These are phyloP conservation scores for Phytophthora podocarpi DNA, from an alignment of 352 stramenopile species.

Conservation along the genomic window DNA sequence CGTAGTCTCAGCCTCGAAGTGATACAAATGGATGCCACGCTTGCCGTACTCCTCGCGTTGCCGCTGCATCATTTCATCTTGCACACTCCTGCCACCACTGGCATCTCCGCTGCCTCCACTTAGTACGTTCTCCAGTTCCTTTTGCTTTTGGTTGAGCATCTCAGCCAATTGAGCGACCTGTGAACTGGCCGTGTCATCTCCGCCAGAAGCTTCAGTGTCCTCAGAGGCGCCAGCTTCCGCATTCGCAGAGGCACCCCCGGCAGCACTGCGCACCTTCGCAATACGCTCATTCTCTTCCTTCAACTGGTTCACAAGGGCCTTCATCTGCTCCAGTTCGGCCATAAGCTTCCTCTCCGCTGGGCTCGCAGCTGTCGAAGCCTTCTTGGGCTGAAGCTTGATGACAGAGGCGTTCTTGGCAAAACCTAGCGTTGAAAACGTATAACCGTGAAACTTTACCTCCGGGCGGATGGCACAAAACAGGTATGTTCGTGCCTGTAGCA, in stretches of 20 bases:
- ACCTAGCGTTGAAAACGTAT: constrained; percentile 94
- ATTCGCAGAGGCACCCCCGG: constrained; percentile 16
- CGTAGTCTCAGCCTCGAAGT: constrained; percentile 89
- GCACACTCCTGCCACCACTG: constrained; percentile 48
- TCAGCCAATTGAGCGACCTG: constrained; percentile 67
- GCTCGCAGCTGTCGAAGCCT: constrained; percentile 89
- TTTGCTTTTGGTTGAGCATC: constrained; percentile 73
- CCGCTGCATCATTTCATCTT: constrained; percentile 89
- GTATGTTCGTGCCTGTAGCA: constrained; percentile 93
- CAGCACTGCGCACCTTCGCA: constrained; percentile 50
- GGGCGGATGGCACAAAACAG: constrained; percentile 94
- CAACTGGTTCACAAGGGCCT: constrained; percentile 82
- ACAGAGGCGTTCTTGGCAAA: constrained; percentile 95
- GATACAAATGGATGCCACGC: constrained; percentile 87
- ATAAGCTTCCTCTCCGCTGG: constrained; percentile 94
- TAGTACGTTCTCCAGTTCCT: constrained; percentile 73
- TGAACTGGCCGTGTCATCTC: constrained; percentile 30
- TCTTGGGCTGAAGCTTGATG: constrained; percentile 96
- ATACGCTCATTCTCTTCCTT: constrained; percentile 87
- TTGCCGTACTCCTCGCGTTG: constrained; percentile 91
- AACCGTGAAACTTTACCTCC: constrained; percentile 93
- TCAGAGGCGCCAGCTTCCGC: neutral
- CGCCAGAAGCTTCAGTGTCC: constrained; percentile 24
- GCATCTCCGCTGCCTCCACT: constrained; percentile 48
- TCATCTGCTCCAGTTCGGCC: constrained; percentile 95